Evolutionary conservation across 768 basidiomycete genomes (phyloP).

Genomic region (Termitomyces sp.): DNA sequence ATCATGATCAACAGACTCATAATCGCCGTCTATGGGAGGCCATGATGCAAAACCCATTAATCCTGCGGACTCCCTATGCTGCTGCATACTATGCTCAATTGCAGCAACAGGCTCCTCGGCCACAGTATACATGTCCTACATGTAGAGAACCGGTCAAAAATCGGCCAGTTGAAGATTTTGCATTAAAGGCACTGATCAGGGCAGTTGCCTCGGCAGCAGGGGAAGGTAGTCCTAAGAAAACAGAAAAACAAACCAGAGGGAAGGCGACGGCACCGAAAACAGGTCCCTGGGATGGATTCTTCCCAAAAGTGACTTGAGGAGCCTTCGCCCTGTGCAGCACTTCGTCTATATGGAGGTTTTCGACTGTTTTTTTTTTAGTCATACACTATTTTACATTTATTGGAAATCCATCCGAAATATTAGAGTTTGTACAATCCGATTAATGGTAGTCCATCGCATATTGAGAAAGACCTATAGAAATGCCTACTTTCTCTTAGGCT

Average conservation of each 20-base stretch:
- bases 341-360: background rate
- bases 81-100: conserved; percentile 25
- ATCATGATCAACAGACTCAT: conserved; percentile 30
- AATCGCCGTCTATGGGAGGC: conserved; percentile 18
- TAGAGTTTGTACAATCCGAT: background rate
- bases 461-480: background rate
- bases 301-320: conserved; percentile 26
- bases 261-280: conserved; percentile 19
- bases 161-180: conserved; percentile 60
- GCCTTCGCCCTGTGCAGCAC: background rate
- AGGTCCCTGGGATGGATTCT: conserved; percentile 49
- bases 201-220: conserved; percentile 48
- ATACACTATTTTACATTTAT: background rate
- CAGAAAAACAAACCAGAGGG: conserved; percentile 15
- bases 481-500: conserved; percentile 34
- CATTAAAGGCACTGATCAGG: conserved; percentile 55
- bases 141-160: conserved; percentile 52
- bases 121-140: conserved; percentile 65
- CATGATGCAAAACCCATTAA: conserved; percentile 23
- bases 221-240: conserved; percentile 42
- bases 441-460: background rate
- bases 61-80: conserved; percentile 27
- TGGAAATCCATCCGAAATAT: background rate
- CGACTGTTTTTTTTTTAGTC: background rate
- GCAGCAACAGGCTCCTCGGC: conserved; percentile 33